Conservation (phyloP, 805 yeast genomes). For the Metschnikowia matae region DNA sequence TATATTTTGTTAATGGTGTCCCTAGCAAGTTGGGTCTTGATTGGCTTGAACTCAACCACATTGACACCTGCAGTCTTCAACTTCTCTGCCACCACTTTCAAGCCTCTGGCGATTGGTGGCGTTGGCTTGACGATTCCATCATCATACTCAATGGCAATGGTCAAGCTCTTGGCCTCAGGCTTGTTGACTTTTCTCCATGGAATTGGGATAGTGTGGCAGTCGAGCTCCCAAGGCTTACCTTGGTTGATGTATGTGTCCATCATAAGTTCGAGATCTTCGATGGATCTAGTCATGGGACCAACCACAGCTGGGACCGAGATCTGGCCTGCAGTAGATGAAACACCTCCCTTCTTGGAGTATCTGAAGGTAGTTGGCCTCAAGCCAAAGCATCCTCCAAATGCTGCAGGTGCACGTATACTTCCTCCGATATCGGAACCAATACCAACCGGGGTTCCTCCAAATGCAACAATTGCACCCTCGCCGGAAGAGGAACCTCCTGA, state of each 20-base stretch:
- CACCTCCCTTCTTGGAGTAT: conserved; percentile 40
- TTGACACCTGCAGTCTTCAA: conserved; percentile 57
- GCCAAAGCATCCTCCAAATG: conserved; percentile 60
- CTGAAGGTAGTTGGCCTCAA: conserved; percentile 59
- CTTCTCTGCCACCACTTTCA: conserved; percentile 50
- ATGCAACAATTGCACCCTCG: conserved; percentile 60
- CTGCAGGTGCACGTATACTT: conserved; percentile 64
- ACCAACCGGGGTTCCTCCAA: conserved; percentile 59
- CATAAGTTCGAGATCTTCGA: conserved; percentile 65
- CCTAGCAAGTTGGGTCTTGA: conserved; percentile 53
- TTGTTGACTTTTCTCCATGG: conserved; percentile 49
- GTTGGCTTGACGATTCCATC: conserved; percentile 65
- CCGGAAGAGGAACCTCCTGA: conserved; percentile 77
- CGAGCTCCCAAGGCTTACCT: conserved; percentile 62
- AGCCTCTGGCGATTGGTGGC: conserved; percentile 55
- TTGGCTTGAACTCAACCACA: conserved; percentile 53
- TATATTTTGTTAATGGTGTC: conserved; percentile 57
- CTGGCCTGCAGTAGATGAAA: conserved; percentile 58
- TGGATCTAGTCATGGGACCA: conserved; percentile 64
- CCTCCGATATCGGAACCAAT: conserved; percentile 74
- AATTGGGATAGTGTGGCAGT: conserved; percentile 44
- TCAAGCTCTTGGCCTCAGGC: conserved; percentile 41
- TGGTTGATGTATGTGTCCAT: conserved; percentile 58
- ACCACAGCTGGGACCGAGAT: conserved; percentile 61
- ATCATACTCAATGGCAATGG: conserved; percentile 59